Conservation (phyloP, 2,329 filamentous ascomycete species). For the Rutstroemia sp. region DNA sequence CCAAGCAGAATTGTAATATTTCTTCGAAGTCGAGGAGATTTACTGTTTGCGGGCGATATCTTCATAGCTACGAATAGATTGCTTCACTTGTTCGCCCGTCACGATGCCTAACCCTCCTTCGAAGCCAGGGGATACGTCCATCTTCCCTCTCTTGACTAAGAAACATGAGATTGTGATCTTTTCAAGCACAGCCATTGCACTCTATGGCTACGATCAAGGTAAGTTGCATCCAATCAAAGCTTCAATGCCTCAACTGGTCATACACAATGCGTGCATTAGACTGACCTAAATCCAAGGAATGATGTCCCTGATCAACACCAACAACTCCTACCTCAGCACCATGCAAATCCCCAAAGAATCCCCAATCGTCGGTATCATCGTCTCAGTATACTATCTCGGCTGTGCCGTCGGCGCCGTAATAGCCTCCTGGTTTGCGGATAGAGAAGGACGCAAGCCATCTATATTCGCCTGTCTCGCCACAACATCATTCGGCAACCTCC, state of each 20-base stretch:
- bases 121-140: constrained; percentile 15
- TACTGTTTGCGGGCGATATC: neutral
- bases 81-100: neutral
- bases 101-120: constrained; percentile 29
- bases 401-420: constrained; percentile 49
- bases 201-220: constrained; percentile 86
- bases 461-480: constrained; percentile 48
- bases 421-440: constrained; percentile 48
- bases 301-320: constrained; percentile 66
- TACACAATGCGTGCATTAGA: too few species aligned
- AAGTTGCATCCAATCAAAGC: neutral
- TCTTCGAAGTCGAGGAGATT: too few species aligned
- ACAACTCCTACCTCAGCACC: constrained; percentile 43
- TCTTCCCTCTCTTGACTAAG: constrained; percentile 27
- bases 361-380: constrained; percentile 32
- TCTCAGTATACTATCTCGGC: constrained; percentile 56
- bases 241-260: too few species aligned
- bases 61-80: neutral
- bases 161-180: constrained; percentile 32
- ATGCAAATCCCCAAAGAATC: constrained; percentile 41
- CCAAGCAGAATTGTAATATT: too few species aligned
- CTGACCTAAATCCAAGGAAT: constrained; percentile 35
- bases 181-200: constrained; percentile 35
- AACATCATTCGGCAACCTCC: constrained; percentile 46
- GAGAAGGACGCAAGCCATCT: constrained; percentile 44